Conservation (phyloP, 2,329 filamentous ascomycete genomes). For the Apiospora hydei region DNA sequence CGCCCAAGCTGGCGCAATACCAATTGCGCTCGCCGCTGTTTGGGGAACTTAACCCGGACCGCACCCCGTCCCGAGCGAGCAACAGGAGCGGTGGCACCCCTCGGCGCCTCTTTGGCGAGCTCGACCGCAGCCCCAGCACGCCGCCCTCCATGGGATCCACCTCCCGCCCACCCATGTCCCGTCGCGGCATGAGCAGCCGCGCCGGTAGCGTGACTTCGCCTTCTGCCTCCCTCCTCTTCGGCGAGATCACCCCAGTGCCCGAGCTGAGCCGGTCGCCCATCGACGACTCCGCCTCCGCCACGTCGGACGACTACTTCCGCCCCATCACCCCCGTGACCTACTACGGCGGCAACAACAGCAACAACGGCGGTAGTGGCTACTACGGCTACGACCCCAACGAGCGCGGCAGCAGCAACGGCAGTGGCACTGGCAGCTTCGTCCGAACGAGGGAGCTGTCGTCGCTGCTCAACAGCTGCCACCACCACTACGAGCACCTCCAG, state of each 20-base stretch:
- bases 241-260: slow-evolving; percentile 39
- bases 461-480: slow-evolving; percentile 14
- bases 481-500: slow-evolving; percentile 11
- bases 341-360: background rate
- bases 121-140: slow-evolving; percentile 34
- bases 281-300: slow-evolving; percentile 34
- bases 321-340: slow-evolving; percentile 35
- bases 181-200: slow-evolving; percentile 3
- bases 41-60: background rate
- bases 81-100: slow-evolving; percentile 34
- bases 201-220: slow-evolving; percentile 24
- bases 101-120: slow-evolving; percentile 40
- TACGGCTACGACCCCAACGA: background rate
- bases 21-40: background rate
- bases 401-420: slow-evolving; percentile 27
- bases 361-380: background rate
- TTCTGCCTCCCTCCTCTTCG: slow-evolving; percentile 38
- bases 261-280: slow-evolving; percentile 42
- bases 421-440: background rate
- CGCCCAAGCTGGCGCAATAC: slow-evolving; percentile 15
- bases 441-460: slow-evolving; percentile 25
- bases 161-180: background rate
- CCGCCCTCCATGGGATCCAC: background rate
- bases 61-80: slow-evolving; percentile 28
- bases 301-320: slow-evolving; percentile 43